A percentile compares a stretch with the other conserved stretches of the same genome.
These are phyloP conservation scores for Triticum dicoccoides DNA, from an alignment of 176 grass and related monocot genomes.

Conservation along the genomic window DNA sequence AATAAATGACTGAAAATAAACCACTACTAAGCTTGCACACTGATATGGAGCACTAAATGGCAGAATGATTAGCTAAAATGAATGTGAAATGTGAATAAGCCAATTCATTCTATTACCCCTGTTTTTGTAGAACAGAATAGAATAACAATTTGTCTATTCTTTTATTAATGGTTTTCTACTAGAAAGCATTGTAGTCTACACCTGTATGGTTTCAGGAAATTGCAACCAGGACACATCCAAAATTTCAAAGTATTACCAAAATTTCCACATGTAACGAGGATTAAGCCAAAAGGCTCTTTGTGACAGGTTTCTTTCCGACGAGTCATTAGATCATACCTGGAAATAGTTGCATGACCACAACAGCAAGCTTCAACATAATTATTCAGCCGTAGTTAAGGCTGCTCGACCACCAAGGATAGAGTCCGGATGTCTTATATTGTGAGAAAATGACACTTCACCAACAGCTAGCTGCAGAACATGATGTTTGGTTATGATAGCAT, in stretches of 20 bases:
- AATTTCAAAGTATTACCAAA: neutral
- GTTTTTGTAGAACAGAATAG: too few species aligned
- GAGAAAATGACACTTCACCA: conserved; percentile 45
- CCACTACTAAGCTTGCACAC: too few species aligned
- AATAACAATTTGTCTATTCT: neutral
- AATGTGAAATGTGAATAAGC: too few species aligned
- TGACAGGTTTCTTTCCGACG: neutral
- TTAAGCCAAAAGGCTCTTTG: neutral
- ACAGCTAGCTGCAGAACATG: conserved; percentile 45
- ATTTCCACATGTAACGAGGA: neutral
- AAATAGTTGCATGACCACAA: neutral
- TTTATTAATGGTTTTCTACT: neutral
- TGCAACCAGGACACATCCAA: neutral
- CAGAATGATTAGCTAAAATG: too few species aligned
- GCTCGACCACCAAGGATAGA: neutral
- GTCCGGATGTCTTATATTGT: neutral
- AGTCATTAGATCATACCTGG: conserved; percentile 25
- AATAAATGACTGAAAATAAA: too few species aligned
- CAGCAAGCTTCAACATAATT: neutral
- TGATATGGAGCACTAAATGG: too few species aligned
- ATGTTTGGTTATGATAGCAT: too few species aligned
- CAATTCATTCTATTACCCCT: too few species aligned
- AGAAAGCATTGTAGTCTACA: neutral
- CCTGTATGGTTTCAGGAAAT: neutral
- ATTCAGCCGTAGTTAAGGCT: neutral